Base-by-base conservation (phyloP, 257 asterid species). In the Thymus quinquecostatus region DNA sequence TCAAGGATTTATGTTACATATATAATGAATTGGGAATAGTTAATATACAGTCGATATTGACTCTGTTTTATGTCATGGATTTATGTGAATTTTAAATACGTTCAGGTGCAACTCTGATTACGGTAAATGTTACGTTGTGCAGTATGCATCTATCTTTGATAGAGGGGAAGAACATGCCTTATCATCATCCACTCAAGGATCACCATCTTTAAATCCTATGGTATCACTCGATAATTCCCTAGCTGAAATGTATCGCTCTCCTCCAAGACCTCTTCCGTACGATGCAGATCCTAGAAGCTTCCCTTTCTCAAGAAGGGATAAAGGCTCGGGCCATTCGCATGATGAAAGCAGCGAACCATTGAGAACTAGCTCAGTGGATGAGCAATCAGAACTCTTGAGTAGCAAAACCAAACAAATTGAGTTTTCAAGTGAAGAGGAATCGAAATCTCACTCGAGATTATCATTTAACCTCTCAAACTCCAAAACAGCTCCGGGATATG, bases 291-390 rank as follows among this genome's bases (percentile, higher is more conserved):
- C n/a, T n/a, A n/a, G n/a, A 80, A 81, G 73, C 77, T 79, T 87
- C 65, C 87, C 82, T 33, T 77, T 75, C 67, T 83, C 93, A 33
- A 79, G 91, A 82, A 87, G 89, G 86, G 97, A 89, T 78, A 93
- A 93, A 82, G 91, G 94, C 10, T 85, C 98, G 41, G 83, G 94
- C 64, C 94, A 91, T 73, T 82, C 83, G 0, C 88, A 83, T 5
- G 96, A 93, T 41, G 98, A 91, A 78, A 75, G 79, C 34, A n/a
- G n/a, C n/a, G 97, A 87, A 62, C 97, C 96, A 63, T 86, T 93
- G 29, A 86, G 93, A 78, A 80, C 86, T 66, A 85, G 79, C 40
- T 94, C 83, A 74, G 82, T 50, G 51, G 89, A 82, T 61, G 98
- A 91, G 55, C 90, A 82, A 58, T 81, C 87, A 0, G 96, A 87